Conservation (phyloP, 225 moss, liverwort and hornwort species). For the Pleurozium schreberi region DNA sequence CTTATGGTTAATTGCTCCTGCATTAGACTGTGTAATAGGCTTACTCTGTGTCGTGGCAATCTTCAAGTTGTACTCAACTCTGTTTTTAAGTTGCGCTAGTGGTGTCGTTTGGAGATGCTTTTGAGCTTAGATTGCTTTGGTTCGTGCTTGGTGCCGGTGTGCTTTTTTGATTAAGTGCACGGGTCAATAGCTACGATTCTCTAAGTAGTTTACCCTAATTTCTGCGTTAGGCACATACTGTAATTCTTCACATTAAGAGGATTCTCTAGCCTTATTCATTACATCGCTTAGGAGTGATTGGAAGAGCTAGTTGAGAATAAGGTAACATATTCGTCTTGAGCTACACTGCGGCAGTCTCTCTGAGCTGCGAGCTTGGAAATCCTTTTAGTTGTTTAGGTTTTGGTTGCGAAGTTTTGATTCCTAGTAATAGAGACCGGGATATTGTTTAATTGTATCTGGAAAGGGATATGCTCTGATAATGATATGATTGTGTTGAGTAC, state of each 20-base stretch:
- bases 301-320: not conserved
- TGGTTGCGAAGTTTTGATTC: not conserved
- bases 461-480: not conserved
- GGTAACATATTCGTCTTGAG: not conserved
- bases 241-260: not conserved
- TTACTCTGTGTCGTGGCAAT: not conserved
- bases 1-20: not conserved
- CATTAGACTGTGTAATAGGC: not conserved
- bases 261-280: not conserved
- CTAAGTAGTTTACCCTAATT: conserved; percentile 11
- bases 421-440: not conserved
- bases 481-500: not conserved
- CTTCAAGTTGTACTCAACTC: not conserved
- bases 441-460: not conserved
- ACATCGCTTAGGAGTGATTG: not conserved
- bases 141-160: not conserved
- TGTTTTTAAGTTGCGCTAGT: not conserved
- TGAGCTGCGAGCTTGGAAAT: not conserved
- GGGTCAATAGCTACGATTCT: not conserved
- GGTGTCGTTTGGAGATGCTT: not conserved
- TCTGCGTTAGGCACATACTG: not conserved
- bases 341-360: not conserved
- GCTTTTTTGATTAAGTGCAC: not conserved
- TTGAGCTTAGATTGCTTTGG: not conserved
- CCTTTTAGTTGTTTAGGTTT: not conserved